These are phyloP conservation scores for Arthrobotrys sphaeroides DNA, from an alignment of 2,329 filamentous ascomycete species.

Conservation along the genomic window DNA sequence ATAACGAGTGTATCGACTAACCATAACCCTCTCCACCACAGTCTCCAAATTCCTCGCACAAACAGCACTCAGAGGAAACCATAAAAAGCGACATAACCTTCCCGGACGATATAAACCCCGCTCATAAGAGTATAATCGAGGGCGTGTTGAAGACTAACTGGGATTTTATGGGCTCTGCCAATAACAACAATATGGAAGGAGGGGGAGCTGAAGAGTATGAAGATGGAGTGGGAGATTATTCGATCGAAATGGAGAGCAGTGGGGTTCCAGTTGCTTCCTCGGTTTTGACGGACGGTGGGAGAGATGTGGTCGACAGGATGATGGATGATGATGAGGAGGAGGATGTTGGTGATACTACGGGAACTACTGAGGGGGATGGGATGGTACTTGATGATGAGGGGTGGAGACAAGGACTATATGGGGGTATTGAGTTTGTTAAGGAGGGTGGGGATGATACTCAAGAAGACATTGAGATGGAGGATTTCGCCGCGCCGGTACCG, in stretches of 20 bases:
- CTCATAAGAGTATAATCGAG: constrained; percentile 1
- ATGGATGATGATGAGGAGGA: constrained; percentile 9
- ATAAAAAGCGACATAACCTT: not conserved
- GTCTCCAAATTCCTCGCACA: too few relatives aligned
- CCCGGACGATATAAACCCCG: constrained; percentile 5
- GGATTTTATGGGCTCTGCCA: too few relatives aligned
- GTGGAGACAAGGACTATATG: too few relatives aligned
- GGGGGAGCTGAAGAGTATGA: too few relatives aligned
- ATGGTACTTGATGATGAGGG: too few relatives aligned
- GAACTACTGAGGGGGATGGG: not conserved
- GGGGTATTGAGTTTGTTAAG: not conserved
- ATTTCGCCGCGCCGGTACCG: not conserved
- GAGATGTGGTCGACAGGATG: too few relatives aligned
- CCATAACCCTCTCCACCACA: too few relatives aligned
- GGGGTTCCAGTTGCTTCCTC: not conserved
- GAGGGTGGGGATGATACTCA: not conserved
- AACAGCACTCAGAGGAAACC: not conserved
- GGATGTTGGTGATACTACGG: constrained; percentile 21
- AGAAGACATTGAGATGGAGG: not conserved
- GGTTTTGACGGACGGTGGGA: too few relatives aligned
- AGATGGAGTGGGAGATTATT: too few relatives aligned
- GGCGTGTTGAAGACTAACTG: constrained; percentile 5
- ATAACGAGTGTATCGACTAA: too few relatives aligned
- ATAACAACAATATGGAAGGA: not conserved
- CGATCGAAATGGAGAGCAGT: not conserved